Conservation (phyloP, 495 filamentous ascomycete genomes). For the Lophiostoma macrostomum region DNA sequence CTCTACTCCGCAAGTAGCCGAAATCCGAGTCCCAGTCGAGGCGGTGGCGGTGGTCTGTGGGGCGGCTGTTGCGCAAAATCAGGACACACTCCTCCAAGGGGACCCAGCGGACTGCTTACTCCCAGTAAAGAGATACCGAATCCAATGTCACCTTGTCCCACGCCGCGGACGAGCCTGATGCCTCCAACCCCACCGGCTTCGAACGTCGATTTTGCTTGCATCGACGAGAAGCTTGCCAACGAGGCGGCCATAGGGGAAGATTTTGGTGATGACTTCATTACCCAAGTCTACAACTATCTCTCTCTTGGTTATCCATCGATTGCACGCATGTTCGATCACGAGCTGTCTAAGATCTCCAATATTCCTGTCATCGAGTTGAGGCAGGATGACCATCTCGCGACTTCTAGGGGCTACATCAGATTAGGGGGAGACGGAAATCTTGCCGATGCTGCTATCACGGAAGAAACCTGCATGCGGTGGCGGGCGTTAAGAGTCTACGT, state of each 20-base stretch:
- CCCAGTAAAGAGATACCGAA: conserved; percentile 31
- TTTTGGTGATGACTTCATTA: conserved; percentile 80
- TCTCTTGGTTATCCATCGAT: conserved; percentile 85
- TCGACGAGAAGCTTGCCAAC: conserved; percentile 49
- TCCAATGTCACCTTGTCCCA: conserved; percentile 30
- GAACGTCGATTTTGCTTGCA: conserved; percentile 30
- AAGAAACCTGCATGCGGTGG: conserved; percentile 66
- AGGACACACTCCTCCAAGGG: conserved; percentile 29
- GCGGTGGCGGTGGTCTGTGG: conserved; percentile 45
- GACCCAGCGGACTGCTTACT: conserved; percentile 40
- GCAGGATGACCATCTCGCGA: conserved; percentile 63
- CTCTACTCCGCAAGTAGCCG: conserved; percentile 29
- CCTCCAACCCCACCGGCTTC: conserved; percentile 36
- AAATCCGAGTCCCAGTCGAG: conserved; percentile 18
- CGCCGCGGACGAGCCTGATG: conserved; percentile 20
- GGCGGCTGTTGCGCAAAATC: conserved; percentile 41
- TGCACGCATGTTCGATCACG: conserved; percentile 75
- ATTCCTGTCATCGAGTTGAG: conserved; percentile 64
- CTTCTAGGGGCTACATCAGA: conserved; percentile 60
- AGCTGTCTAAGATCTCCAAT: conserved; percentile 73
- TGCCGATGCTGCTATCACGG: conserved; percentile 40
- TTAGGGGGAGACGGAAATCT: conserved; percentile 47
- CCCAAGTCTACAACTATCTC: conserved; percentile 94
- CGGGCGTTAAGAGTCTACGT: conserved; percentile 77
- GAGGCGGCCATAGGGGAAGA: conserved; percentile 57